Evolutionary conservation across 2,329 filamentous ascomycete genomes (phyloP).

Genomic region (Nakataea oryzae): DNA sequence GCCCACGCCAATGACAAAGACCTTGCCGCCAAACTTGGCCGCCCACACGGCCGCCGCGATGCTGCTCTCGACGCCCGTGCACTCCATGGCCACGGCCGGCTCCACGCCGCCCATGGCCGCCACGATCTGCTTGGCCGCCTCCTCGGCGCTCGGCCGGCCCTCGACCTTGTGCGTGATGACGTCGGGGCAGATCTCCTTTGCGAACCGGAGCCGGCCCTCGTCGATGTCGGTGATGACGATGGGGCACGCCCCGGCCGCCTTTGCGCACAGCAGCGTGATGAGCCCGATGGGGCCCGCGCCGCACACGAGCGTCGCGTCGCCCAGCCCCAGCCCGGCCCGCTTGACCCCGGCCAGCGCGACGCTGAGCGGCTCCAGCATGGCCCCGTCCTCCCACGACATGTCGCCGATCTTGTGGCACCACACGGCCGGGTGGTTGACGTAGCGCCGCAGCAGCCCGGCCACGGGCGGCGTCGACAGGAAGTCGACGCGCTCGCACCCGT

Average conservation of each 20-base stretch:
- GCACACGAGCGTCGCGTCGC: slow-evolving; percentile 81
- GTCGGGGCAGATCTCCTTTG: slow-evolving; percentile 69
- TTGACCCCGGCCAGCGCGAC: slow-evolving; percentile 86
- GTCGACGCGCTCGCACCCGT: slow-evolving; percentile 76
- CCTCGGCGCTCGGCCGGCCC: slow-evolving; percentile 50
- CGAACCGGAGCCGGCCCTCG: slow-evolving; percentile 72
- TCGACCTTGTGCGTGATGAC: slow-evolving; percentile 75
- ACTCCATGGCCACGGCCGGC: slow-evolving; percentile 77
- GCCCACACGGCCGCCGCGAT: slow-evolving; percentile 81
- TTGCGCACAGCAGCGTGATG: slow-evolving; percentile 74
- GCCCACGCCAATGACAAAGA: slow-evolving; percentile 92
- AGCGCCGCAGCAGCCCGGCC: slow-evolving; percentile 75
- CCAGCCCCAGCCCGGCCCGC: slow-evolving; percentile 67
- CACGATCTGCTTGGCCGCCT: slow-evolving; percentile 60
- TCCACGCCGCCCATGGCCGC: slow-evolving; percentile 66
- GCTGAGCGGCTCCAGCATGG: slow-evolving; percentile 79
- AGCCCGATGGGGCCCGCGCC: slow-evolving; percentile 91
- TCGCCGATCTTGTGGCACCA: slow-evolving; percentile 96
- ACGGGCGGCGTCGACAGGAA: slow-evolving; percentile 91
- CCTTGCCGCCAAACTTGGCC: slow-evolving; percentile 89
- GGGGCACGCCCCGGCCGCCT: slow-evolving; percentile 80
- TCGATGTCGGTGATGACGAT: slow-evolving; percentile 94
- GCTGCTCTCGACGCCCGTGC: slow-evolving; percentile 87
- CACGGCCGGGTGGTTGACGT: slow-evolving; percentile 86
- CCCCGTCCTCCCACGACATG: slow-evolving; percentile 87